Percentiles rank a stretch among this genome's conserved stretches.
phyloP scores from a whole-genome alignment of 129 eudicot genomes.

The Lactuca saligna region DNA sequence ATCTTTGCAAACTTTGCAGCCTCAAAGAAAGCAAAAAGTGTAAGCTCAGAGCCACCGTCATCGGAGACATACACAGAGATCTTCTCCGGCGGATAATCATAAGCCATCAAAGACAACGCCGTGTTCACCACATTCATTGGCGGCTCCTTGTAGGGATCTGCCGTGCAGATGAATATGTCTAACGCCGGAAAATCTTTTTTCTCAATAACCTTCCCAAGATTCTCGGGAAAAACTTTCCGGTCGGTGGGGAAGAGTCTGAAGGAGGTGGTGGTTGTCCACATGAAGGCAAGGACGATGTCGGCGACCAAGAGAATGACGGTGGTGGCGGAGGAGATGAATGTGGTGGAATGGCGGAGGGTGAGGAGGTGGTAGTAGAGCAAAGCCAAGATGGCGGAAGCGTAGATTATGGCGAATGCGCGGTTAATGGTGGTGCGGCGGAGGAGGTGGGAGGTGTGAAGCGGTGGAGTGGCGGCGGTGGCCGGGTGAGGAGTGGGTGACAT shows the following conservation, averaged over 20 bases:
- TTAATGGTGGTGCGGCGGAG: conserved; percentile 47
- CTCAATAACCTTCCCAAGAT: conserved; percentile 38
- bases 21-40: conserved; percentile 86
- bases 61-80: conserved; percentile 86
- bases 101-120: conserved; percentile 88
- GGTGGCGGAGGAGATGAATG: conserved; percentile 34
- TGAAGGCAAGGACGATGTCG: conserved; percentile 62
- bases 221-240: conserved; percentile 57
- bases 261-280: conserved; percentile 69
- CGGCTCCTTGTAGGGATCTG: conserved; percentile 91
- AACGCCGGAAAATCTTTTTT: conserved; percentile 50
- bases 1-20: conserved; percentile 71
- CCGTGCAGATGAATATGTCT: conserved; percentile 87
- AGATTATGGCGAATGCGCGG: conserved; percentile 58
- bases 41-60: conserved; percentile 84
- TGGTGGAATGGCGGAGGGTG: conserved; percentile 34
- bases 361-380: conserved; percentile 60
- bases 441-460: conserved; percentile 31
- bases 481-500: conserved; percentile 24
- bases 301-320: conserved; percentile 48
- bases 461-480: conserved; percentile 11
- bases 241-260: conserved; percentile 57
- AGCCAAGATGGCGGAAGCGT: conserved; percentile 45
- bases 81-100: conserved; percentile 84
- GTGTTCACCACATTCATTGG: conserved; percentile 80